Base-by-base conservation (phyloP, 768 basidiomycete species). In the Udeniomyces megalosporus region DNA sequence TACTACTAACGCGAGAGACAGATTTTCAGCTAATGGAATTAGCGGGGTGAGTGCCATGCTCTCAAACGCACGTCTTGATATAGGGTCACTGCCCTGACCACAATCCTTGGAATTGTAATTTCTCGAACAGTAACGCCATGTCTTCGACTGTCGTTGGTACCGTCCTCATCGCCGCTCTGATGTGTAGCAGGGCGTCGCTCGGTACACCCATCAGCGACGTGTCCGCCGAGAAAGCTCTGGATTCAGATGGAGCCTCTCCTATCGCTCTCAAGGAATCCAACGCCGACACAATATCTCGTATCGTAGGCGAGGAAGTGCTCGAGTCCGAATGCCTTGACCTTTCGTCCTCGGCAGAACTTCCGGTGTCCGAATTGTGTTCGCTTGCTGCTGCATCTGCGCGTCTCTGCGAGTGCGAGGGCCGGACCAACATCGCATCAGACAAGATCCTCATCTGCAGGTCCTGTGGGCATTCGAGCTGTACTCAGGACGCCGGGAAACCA, bases 61-160 rank as follows among this genome's bases (percentile, higher is more conserved):
- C n/a, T n/a, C n/a, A n/a, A n/a, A n/a, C n/a, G n/a, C n/a, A n/a
- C n/a, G n/a, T n/a, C n/a, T n/a, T n/a, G n/a, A n/a, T n/a, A n/a
- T n/a, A n/a, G n/a, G n/a, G n/a, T n/a, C n/a, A n/a, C n/a, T n/a
- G n/a, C n/a, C n/a, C n/a, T n/a, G n/a, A n/a, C n/a, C n/a, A n/a
- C n/a, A n/a, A n/a, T n/a, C n/a, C n/a, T n/a, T n/a, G n/a, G n/a
- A n/a, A n/a, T n/a, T n/a, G n/a, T n/a, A n/a, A n/a, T n/a, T n/a
- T n/a, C n/a, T n/a, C n/a, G n/a, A n/a, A n/a, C n/a, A n/a, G n/a
- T n/a, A 96, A 96, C 70, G 92, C 92, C 64, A 96, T 96, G 92
- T 91, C 90, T 1, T 88, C 91, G 4, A 95, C 92, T 0, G 92
- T 95, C 28, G 91, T 96, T 32, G 92, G 92, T 1, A 80, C 88